Conservation (phyloP, 371 early-diverging fungal species). For the Lichtheimia corymbifera region DNA sequence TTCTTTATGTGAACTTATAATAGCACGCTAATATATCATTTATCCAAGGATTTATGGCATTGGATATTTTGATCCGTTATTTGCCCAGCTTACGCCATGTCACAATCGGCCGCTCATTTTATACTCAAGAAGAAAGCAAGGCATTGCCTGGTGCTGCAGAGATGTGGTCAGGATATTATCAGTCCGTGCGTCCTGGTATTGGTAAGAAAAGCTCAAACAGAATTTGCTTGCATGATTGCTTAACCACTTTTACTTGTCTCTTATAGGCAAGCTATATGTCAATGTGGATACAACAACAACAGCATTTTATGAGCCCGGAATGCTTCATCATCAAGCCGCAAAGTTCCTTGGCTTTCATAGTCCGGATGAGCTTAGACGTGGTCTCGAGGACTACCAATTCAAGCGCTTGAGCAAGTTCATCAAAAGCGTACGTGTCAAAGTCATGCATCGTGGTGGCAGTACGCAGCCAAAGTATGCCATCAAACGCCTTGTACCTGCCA, state of each 20-base stretch:
- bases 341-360: constrained; percentile 60
- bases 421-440: constrained; percentile 67
- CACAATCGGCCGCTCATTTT: constrained; percentile 85
- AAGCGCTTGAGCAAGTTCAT: constrained; percentile 64
- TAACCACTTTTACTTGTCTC: too few relatives aligned
- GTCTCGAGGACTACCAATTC: constrained; percentile 57
- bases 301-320: constrained; percentile 76
- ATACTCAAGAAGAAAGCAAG: constrained; percentile 63
- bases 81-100: constrained; percentile 66
- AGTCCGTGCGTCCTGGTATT: constrained; percentile 73
- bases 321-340: constrained; percentile 56
- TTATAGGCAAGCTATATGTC: constrained; percentile 42
- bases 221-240: too few relatives aligned
- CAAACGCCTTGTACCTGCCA: constrained; percentile 56
- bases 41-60: constrained; percentile 42
- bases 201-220: constrained; percentile 40
- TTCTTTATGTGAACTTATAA: not conserved
- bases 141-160: constrained; percentile 72
- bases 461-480: constrained; percentile 67
- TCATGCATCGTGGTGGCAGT: constrained; percentile 75
- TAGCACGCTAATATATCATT: not conserved
- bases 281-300: constrained; percentile 88
- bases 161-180: constrained; percentile 90
- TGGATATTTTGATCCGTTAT: constrained; percentile 81
- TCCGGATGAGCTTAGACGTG: constrained; percentile 64